Evolutionary conservation across 179 eudicot species (phyloP), one percentile per base, ranked within the genome.

Genomic region (Actinidia arguta): DNA sequence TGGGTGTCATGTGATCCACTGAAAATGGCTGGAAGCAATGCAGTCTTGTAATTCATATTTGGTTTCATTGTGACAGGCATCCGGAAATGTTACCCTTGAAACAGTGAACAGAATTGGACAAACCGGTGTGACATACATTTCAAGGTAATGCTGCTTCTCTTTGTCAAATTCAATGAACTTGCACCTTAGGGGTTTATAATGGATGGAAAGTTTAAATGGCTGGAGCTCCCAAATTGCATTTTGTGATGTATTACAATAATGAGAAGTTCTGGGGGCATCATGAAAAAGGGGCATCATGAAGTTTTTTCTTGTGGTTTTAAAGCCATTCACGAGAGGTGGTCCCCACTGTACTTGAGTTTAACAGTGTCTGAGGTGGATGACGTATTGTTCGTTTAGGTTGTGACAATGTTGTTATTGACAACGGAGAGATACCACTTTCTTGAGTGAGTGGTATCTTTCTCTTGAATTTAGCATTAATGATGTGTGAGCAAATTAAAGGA

Each of bases 71-170:
- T 75, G 84, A 39, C 94, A 96, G 99, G 99, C 99, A 78, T 96
- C 99, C 81, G 99, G 99, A 90, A 96, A 96, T 88, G 97, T 96
- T 64, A 94, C 97, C 67, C 95, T 92, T 81, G 99, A 96, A 63
- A 92, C 98, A 12, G 97, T 94, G 14, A 92, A 91, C 86, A 87
- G 85, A 85, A 94, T 94, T 82, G 99, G 99, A 73, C 98, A 94
- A 87, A 94, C 96, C 67, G 98, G 99, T 58, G 98, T 96, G 66
- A 93, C 95, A 82, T 96, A 91, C 92, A 93, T 96, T 75, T 96
- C 99, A 24, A 94, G 99, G 99, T 94, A 90, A 83, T 64, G 58
- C 24, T 48, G 24, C n/a, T 44, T 31, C 31, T 5, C 36, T 74
- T 58, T 18, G 47, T 78, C 46, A 5, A 52, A 25, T 47, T 42